Base-by-base conservation (phyloP, 2,329 filamentous ascomycete genomes). In the Penicillium griseofulvum region DNA sequence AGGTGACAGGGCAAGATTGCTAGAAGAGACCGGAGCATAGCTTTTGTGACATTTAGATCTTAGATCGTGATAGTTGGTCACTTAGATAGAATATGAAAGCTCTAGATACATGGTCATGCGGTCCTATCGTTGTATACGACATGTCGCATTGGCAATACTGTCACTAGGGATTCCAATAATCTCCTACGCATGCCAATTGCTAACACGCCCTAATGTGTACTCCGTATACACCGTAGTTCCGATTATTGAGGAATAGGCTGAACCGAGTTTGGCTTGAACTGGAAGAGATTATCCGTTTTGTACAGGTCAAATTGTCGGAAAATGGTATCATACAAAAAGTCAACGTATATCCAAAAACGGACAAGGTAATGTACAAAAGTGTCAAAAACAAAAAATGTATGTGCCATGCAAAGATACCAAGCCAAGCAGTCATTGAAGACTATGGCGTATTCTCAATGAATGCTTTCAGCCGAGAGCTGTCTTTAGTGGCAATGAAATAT, bases 401-500 rank as follows among this genome's bases (percentile, higher is more conserved):
- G 26, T 58, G 48, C 39, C 19, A 49, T 53, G 34, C 50, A 31
- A 46, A 54, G 26, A 33, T 38, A 31, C 28, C 42, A 54, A 39
- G 22, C 52, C 22, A 49, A 29, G 34, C 5, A 31, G 26, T 14
- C 46, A 49, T 43, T 43, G 50, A 36, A 31, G 19, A 48, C 69
- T 55, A 72, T 39, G 64, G 52, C 62, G 71, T 69, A 50, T 65
- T 69, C 55, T 76, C 74, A 57, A 72, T 66, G 65, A 84, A 84
- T 5, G 71, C 70, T 60, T 78, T 75, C 65, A 83, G 68, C 63
- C 80, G 81, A 29, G 76, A 77, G 57, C 77, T 77, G 65, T 91
- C 90, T 74, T 90, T 90, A 12, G 84, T 91, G 54, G 93, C 91
- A 69, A 97, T 89, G 70, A 89, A 97, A 74, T 94, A 99, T 53